These are phyloP conservation scores for Cladosporium sp. DNA, from an alignment of 2,329 filamentous ascomycete species.

Conservation along the genomic window DNA sequence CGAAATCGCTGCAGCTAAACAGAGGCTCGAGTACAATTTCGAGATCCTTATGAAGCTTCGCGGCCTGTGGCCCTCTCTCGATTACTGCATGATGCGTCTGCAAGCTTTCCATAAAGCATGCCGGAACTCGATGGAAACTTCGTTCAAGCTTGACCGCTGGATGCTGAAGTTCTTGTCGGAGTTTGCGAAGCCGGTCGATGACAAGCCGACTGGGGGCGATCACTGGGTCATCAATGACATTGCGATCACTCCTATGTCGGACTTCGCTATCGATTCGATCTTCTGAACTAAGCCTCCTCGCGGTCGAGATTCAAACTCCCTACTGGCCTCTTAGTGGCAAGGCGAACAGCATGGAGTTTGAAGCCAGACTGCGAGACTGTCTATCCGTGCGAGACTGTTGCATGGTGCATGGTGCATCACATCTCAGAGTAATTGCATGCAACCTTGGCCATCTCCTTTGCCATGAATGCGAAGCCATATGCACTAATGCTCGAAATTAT, in stretches of 20 bases:
- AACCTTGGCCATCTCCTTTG: too few species aligned
- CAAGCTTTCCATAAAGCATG: constrained; percentile 18
- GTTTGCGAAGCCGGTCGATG: constrained; percentile 14
- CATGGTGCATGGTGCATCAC: too few species aligned
- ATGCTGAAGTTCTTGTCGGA: constrained; percentile 46
- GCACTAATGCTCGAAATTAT: neutral
- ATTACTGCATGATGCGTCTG: constrained; percentile 14
- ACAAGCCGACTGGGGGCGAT: constrained; percentile 9
- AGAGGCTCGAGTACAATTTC: constrained; percentile 13
- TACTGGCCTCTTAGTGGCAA: too few species aligned
- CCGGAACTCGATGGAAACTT: constrained; percentile 12
- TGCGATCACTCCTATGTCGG: constrained; percentile 16
- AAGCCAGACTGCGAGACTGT: too few species aligned
- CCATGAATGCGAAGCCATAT: too few species aligned
- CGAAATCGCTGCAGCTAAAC: constrained; percentile 10
- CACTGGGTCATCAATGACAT: constrained; percentile 16
- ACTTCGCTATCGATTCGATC: constrained; percentile 14
- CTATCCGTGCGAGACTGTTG: too few species aligned
- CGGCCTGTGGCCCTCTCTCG: constrained; percentile 5
- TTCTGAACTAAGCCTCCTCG: neutral
- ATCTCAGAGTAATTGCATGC: too few species aligned
- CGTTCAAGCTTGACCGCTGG: constrained; percentile 18
- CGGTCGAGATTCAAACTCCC: too few species aligned
- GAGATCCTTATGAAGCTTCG: constrained; percentile 15
- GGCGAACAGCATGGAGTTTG: too few species aligned